Evolutionary conservation across 352 stramenopile genomes (phyloP).

Genomic region (Thraustochytrium sp.): DNA sequence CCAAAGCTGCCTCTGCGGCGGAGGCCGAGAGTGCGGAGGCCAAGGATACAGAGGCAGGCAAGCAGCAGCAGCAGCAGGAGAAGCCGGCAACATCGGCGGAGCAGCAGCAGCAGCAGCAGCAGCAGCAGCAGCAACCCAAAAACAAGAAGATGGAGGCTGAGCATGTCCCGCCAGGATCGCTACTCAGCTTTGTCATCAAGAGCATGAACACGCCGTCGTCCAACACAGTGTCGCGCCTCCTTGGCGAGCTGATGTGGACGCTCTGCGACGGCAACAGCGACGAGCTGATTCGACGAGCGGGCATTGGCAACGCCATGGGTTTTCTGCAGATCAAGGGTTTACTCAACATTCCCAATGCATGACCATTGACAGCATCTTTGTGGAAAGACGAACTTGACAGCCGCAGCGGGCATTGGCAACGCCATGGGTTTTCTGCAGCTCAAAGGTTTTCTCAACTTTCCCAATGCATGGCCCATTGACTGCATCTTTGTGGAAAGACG

Average conservation of each 20-base stretch:
- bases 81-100: background rate
- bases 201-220: conserved; percentile 59
- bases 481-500: no score
- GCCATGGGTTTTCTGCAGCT: conserved; percentile 56
- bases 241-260: conserved; percentile 61
- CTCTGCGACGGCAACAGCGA: conserved; percentile 56
- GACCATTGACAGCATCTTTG: background rate
- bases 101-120: background rate
- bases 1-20: background rate
- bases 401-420: conserved; percentile 59
- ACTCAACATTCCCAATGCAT: conserved; percentile 47
- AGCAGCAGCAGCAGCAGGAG: background rate
- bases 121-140: conserved; percentile 21
- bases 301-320: conserved; percentile 62
- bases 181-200: conserved; percentile 56
- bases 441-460: conserved; percentile 55
- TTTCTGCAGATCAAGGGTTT: conserved; percentile 58
- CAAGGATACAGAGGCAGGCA: background rate
- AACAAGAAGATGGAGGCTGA: conserved; percentile 59
- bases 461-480: no score
- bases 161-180: conserved; percentile 57
- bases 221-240: conserved; percentile 56
- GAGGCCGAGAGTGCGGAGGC: background rate
- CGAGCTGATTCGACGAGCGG: conserved; percentile 58
- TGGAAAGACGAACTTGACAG: background rate